Evolutionary conservation across 2,329 filamentous ascomycete genomes (phyloP).

Genomic region (Bipolaris cookei): DNA sequence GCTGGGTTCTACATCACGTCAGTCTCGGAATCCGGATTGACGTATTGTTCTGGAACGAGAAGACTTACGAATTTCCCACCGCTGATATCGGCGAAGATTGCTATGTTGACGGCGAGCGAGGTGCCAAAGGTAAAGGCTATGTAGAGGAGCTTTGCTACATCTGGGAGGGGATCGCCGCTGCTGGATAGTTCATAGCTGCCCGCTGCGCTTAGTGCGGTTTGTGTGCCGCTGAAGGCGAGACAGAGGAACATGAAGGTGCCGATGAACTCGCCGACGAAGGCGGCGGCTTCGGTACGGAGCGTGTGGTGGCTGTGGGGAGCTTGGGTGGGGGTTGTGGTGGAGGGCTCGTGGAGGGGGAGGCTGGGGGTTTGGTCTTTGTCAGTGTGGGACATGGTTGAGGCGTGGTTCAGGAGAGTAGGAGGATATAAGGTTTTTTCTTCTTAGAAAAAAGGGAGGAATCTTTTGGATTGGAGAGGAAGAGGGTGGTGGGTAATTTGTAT

Average conservation of each 20-base stretch:
- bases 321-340: conserved; percentile 13
- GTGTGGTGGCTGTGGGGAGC: conserved; percentile 1
- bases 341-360: conserved; percentile 25
- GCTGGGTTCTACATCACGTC: too few species aligned
- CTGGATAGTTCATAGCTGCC: conserved; percentile 37
- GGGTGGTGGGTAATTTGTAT: too few species aligned
- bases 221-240: conserved; percentile 45
- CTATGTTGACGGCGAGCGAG: conserved; percentile 46
- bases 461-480: too few species aligned
- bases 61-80: conserved; percentile 42
- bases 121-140: conserved; percentile 45
- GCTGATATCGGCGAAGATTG: conserved; percentile 46
- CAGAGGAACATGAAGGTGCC: conserved; percentile 56
- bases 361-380: conserved; percentile 10
- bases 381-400: conserved; percentile 12
- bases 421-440: neutral
- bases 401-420: neutral
- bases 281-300: conserved; percentile 28
- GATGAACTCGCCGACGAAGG: conserved; percentile 52
- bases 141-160: conserved; percentile 44
- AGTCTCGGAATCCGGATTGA: too few species aligned
- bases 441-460: too few species aligned
- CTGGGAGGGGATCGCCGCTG: conserved; percentile 15
- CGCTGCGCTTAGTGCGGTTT: conserved; percentile 56
- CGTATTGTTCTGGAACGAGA: too few species aligned